Percentiles rank a stretch among this genome's conserved stretches.
Conservation (phyloP, 768 basidiomycete species). For the Udeniomyces megalosporus region DNA sequence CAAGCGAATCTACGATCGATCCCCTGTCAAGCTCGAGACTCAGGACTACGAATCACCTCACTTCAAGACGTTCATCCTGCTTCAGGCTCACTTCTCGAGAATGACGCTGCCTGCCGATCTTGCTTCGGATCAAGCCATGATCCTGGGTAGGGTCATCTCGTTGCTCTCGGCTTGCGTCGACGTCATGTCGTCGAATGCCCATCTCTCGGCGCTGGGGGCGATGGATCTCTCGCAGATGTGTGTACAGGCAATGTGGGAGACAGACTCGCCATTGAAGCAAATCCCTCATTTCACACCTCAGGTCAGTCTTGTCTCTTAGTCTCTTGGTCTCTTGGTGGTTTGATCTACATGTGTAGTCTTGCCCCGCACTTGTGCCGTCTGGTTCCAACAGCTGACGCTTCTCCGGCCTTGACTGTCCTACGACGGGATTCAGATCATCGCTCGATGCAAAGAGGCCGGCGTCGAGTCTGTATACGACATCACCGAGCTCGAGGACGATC, state of each 20-base stretch:
- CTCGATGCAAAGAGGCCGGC: slow-evolving; percentile 63
- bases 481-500: slow-evolving; percentile 94
- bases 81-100: slow-evolving; percentile 93
- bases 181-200: slow-evolving; percentile 94
- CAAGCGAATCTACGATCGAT: slow-evolving; percentile 82
- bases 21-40: slow-evolving; percentile 80
- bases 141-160: slow-evolving; percentile 80
- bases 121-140: slow-evolving; percentile 71
- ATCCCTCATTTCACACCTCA: slow-evolving; percentile 91
- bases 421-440: slow-evolving; percentile 57
- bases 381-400: too few species aligned
- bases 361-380: too few species aligned
- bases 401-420: too few species aligned
- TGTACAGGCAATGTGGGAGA: slow-evolving; percentile 95
- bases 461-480: slow-evolving; percentile 89
- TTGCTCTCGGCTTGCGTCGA: slow-evolving; percentile 87
- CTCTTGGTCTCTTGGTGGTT: neutral
- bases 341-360: neutral
- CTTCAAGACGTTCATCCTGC: slow-evolving; percentile 93
- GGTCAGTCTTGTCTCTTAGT: slow-evolving; percentile 32
- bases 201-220: slow-evolving; percentile 81
- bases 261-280: slow-evolving; percentile 85
- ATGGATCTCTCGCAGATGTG: slow-evolving; percentile 99
- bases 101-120: slow-evolving; percentile 83
- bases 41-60: slow-evolving; percentile 81